Evolutionary conservation across 495 filamentous ascomycete genomes (phyloP), one percentile per base, ranked within the genome.

Genomic region (Aspergillus carlsbadensis): DNA sequence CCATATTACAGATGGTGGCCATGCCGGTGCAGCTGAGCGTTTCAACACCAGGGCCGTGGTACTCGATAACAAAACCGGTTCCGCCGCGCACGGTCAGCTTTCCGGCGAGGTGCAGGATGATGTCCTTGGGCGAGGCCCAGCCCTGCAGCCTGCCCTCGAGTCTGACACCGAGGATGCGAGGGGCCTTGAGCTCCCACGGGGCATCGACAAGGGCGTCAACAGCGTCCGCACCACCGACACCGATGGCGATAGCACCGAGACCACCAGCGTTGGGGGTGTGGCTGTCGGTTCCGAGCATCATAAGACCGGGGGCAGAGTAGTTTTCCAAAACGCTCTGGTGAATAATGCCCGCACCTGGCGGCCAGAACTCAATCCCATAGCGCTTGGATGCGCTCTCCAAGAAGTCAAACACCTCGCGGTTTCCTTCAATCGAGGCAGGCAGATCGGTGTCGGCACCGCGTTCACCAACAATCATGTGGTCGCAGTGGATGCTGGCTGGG

Each of bases 271-370:
- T 98, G 18, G 94, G 94, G 24, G 94, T 97, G 75, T 98, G 94
- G 66, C 92, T 96, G 71, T 98, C 94, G 34, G 94, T 98, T 54
- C 94, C 94, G n/a, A 98, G 82, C 92, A 98, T 96, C 94, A 98
- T 97, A 65, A 97, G 69, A 42, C 94, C 94, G 5, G 94, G 94
- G 5, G 91, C 86, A n/a, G 94, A 90, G 67, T 98, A 98, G 74
- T 98, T 98, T 79, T 98, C 94, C 62, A 98, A 77, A 40, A 98
- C 94, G 56, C 89, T 95, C 81, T 98, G 94, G 75, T 98, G 94
- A 60, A 98, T 98, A 57, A 98, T 98, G 57, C 94, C 94, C n/a
- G 94, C 94, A 49, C 95, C 95, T 0, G 94, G 94, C 2, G 94
- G 90, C 94, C 94, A 98, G 71, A 98, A 98, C 69, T 97, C 93